These are phyloP conservation scores for Cercospora canescens DNA, from an alignment of 2,329 filamentous ascomycete genomes.

Conservation along the genomic window DNA sequence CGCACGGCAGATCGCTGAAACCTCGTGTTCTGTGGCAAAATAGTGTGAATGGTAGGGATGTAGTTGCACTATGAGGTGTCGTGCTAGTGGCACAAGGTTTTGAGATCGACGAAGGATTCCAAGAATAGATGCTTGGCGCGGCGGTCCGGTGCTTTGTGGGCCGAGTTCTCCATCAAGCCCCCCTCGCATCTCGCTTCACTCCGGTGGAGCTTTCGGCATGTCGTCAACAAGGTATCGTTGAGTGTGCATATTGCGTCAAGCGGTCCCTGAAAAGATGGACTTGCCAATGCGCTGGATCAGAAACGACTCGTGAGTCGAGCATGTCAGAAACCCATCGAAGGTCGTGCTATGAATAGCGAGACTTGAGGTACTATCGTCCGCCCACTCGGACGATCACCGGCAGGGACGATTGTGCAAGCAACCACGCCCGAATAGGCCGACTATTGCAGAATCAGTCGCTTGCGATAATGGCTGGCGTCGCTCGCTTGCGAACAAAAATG, in stretches of 20 bases:
- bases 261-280: neutral
- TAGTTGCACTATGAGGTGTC: slow-evolving; percentile 1
- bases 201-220: neutral
- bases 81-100: neutral
- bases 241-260: neutral
- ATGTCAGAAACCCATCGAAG: neutral
- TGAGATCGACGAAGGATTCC: slow-evolving; percentile 7
- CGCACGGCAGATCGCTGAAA: neutral
- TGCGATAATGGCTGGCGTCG: neutral
- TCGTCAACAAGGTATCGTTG: neutral
- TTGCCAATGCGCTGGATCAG: neutral
- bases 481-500: neutral
- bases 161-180: neutral
- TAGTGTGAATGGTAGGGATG: neutral
- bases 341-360: neutral
- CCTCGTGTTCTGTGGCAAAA: neutral
- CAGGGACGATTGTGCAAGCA: neutral
- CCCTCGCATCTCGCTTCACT: neutral
- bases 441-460: neutral
- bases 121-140: slow-evolving; percentile 6
- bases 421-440: neutral
- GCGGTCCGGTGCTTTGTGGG: neutral
- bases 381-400: neutral
- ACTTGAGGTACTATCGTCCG: neutral
- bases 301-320: neutral